Conservation (phyloP, 2,329 filamentous ascomycete genomes). For the Fusarium drepaniforme region DNA sequence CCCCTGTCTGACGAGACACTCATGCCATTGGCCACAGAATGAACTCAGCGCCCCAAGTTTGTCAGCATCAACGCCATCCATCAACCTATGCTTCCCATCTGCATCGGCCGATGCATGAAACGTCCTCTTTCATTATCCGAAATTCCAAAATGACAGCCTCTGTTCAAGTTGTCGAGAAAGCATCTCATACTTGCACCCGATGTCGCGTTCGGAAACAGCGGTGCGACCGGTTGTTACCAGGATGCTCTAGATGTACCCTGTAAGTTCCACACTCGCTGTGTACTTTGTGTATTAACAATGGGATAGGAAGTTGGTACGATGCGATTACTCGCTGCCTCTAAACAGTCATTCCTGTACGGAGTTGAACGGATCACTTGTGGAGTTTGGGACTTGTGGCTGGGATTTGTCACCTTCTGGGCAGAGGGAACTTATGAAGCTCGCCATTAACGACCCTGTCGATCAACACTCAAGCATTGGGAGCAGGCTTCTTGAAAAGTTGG, state of each 20-base stretch:
- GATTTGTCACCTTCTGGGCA: not conserved
- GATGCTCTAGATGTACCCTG: not conserved
- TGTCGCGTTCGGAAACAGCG: conserved; percentile 10
- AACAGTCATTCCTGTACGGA: not conserved
- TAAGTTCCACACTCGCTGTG: not conserved
- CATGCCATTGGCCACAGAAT: not conserved
- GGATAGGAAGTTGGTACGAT: not conserved
- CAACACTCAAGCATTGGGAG: not conserved
- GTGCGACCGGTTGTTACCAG: not conserved
- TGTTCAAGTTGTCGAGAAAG: not conserved
- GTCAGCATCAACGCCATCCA: not conserved
- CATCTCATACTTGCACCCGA: not conserved
- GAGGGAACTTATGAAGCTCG: not conserved
- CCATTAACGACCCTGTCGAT: not conserved
- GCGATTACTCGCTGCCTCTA: not conserved
- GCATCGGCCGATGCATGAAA: conserved; percentile 1
- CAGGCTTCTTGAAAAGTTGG: not conserved
- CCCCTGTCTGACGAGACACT: not conserved
- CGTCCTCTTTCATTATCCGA: not conserved
- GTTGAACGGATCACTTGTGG: not conserved
- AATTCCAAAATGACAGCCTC: not conserved
- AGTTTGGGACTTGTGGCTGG: not conserved
- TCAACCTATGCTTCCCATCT: not conserved
- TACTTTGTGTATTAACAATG: not conserved
- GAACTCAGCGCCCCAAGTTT: not conserved